Percentiles rank a stretch among this genome's conserved stretches.
Evolutionary conservation across 768 basidiomycete species (phyloP).

Genomic region (Leucosporidium creatinivorum): DNA sequence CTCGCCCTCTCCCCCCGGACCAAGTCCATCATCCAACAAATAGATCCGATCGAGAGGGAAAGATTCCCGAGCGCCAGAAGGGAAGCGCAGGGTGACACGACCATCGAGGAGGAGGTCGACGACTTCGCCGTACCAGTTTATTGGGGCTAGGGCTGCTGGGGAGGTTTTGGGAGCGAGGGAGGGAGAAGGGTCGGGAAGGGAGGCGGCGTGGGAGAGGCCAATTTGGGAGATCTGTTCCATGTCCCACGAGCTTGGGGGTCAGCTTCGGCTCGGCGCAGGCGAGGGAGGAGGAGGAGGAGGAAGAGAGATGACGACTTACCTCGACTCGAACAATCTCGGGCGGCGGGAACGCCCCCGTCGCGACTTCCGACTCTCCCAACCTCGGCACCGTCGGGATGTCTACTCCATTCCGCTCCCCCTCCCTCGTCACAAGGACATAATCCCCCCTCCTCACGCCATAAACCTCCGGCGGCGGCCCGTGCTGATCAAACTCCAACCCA

Average conservation of each 20-base stretch:
- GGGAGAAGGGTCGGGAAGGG: constrained; percentile 6
- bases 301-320: not conserved
- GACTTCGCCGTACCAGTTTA: constrained; percentile 88
- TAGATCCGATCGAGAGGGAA: constrained; percentile 65
- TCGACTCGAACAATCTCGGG: constrained; percentile 20
- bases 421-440: constrained; percentile 68
- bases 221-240: constrained; percentile 40
- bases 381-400: constrained; percentile 63
- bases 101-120: constrained; percentile 48
- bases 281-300: not conserved
- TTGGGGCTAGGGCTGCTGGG: not conserved
- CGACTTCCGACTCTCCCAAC: constrained; percentile 80
- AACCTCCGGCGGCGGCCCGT: constrained; percentile 49
- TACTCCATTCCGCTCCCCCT: constrained; percentile 58
- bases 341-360: constrained; percentile 11
- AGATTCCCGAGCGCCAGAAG: constrained; percentile 49
- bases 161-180: not conserved
- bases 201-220: constrained; percentile 18
- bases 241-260: constrained; percentile 40
- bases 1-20: constrained; percentile 47
- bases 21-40: constrained; percentile 69
- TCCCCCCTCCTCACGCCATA: constrained; percentile 78
- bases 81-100: constrained; percentile 43
- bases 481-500: constrained; percentile 79
- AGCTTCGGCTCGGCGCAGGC: not conserved